Conservation (phyloP, 2,329 filamentous ascomycete species). For the Tolypocladium tundrense region DNA sequence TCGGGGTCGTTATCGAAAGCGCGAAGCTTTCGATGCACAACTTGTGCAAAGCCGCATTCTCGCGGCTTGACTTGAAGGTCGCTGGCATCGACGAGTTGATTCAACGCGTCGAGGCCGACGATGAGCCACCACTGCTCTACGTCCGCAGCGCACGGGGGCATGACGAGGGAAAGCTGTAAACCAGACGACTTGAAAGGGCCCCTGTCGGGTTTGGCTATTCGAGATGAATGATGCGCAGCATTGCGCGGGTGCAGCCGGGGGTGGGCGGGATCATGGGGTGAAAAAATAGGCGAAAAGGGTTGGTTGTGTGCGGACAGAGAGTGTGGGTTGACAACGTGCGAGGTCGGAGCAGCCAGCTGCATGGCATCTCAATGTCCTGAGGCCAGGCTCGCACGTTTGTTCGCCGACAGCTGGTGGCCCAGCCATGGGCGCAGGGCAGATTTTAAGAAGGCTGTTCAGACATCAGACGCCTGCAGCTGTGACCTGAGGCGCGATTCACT, state of each 20-base stretch:
- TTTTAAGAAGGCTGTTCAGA: background rate
- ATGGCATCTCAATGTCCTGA: background rate
- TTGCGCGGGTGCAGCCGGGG: background rate
- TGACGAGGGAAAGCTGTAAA: constrained; percentile 9
- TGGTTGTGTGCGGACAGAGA: background rate
- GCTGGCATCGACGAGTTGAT: constrained; percentile 13
- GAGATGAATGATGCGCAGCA: background rate
- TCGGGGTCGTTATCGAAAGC: constrained; percentile 18
- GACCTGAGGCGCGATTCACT: background rate
- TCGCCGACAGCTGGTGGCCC: background rate
- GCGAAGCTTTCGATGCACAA: constrained; percentile 17
- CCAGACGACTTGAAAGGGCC: no score
- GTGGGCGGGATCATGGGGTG: background rate
- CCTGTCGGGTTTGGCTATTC: background rate
- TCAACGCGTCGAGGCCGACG: constrained; percentile 13
- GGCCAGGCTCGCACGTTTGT: background rate
- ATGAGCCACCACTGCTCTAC: constrained; percentile 24
- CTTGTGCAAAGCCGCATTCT: constrained; percentile 22
- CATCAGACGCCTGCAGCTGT: background rate
- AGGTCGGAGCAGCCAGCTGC: background rate
- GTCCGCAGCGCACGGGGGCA: constrained; percentile 20
- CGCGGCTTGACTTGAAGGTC: constrained; percentile 7
- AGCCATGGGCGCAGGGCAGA: background rate
- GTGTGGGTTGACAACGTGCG: background rate
- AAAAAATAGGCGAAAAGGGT: background rate